Percentiles rank a stretch among this genome's conserved stretches.
phyloP scores from a whole-genome alignment of 164 flowering plant species.

The Vitis labrusca region DNA sequence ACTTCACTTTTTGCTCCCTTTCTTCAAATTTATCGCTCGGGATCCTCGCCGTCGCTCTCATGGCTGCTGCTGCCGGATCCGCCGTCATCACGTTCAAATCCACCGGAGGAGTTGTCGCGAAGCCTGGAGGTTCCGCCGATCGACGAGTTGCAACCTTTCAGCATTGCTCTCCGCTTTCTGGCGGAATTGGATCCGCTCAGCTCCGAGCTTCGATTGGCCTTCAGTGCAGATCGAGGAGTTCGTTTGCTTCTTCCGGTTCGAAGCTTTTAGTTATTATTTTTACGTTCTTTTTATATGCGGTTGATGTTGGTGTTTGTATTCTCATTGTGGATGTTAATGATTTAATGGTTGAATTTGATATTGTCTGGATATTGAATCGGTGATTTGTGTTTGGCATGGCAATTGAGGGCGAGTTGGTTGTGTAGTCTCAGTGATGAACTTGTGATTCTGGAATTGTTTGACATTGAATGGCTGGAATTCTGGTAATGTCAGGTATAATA shows the following conservation, averaged over 20 bases:
- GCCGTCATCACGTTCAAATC: conserved; percentile 30
- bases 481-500: too few species aligned
- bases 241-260: conserved; percentile 31
- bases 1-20: not conserved
- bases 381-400: too few species aligned
- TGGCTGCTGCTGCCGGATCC: conserved; percentile 36
- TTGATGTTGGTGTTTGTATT: not conserved
- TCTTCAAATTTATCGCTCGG: conserved; percentile 2
- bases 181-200: conserved; percentile 13
- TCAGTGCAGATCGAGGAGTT: conserved; percentile 24
- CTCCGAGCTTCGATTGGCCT: conserved; percentile 1
- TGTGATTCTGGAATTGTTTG: too few species aligned
- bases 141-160: not conserved
- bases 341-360: too few species aligned
- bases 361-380: too few species aligned
- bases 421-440: too few species aligned
- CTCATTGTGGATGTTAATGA: not conserved
- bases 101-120: conserved; percentile 9
- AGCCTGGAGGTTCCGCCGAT: not conserved
- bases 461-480: too few species aligned
- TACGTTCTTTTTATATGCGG: not conserved
- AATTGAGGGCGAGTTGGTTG: too few species aligned
- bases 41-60: conserved; percentile 10
- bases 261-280: not conserved
- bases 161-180: conserved; percentile 15